Percentiles rank a stretch among this genome's conserved stretches.
Evolutionary conservation across 2,329 filamentous ascomycete species (phyloP).

Genomic region (Trichothecium roseum): DNA sequence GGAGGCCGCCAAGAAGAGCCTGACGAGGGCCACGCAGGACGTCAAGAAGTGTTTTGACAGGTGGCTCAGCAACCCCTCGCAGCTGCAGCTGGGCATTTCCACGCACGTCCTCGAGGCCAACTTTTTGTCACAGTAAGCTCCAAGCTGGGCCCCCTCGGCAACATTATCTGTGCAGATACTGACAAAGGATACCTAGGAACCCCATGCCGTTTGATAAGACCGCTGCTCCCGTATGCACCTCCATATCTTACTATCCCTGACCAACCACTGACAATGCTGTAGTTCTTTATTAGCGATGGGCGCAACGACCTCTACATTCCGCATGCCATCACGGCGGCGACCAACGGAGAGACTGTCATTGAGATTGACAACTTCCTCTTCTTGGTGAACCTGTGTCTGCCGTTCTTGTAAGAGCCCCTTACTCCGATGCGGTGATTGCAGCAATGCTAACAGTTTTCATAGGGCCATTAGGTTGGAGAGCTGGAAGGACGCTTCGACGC

Average conservation of each 20-base stretch:
- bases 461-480: conserved; percentile 5
- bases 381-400: conserved; percentile 1
- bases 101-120: not conserved
- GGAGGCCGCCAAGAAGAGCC: not conserved
- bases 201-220: conserved; percentile 3
- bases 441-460: conserved; percentile 1
- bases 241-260: not conserved
- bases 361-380: conserved; percentile 2
- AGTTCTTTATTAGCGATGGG: conserved; percentile 2
- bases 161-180: too few relatives aligned
- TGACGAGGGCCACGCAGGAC: conserved; percentile 1
- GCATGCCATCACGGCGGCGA: not conserved
- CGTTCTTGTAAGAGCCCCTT: conserved; percentile 2
- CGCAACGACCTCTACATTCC: conserved; percentile 3
- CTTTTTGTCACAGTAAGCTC: not conserved
- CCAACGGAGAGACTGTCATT: not conserved
- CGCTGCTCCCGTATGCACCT: conserved; percentile 1
- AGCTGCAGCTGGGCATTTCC: conserved; percentile 1
- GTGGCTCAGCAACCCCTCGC: conserved; percentile 4
- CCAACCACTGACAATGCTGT: not conserved
- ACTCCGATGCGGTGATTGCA: not conserved
- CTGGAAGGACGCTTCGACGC: conserved; percentile 4
- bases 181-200: not conserved
- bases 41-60: conserved; percentile 4
- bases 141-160: too few relatives aligned